A percentile compares a stretch with the other conserved stretches of the same genome.
Conservation (phyloP, 371 early-diverging fungal species). For the Parasitella parasitica region DNA sequence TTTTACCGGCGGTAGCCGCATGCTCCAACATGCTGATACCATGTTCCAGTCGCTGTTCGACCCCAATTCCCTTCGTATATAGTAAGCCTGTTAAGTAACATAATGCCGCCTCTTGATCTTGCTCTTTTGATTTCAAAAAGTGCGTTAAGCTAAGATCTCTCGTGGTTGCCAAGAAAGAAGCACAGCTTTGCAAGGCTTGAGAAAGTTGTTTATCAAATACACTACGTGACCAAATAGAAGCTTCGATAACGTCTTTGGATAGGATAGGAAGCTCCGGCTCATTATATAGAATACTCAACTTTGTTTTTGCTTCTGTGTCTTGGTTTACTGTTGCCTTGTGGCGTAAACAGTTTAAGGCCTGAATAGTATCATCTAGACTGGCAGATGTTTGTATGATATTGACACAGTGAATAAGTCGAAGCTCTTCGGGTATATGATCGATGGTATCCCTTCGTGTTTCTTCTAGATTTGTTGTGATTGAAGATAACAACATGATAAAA, state of each 20-base stretch:
- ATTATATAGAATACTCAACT: conserved; percentile 36
- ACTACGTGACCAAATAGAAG: conserved; percentile 43
- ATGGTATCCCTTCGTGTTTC: not conserved
- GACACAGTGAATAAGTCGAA: conserved; percentile 18
- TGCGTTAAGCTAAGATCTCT: conserved; percentile 6
- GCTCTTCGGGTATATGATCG: conserved; percentile 16
- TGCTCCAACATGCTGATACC: conserved; percentile 27
- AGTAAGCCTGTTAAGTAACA: conserved; percentile 40
- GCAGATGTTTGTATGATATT: not conserved
- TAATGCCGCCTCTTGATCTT: conserved; percentile 4
- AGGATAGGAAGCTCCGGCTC: not conserved
- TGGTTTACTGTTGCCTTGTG: conserved; percentile 23
- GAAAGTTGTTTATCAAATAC: conserved; percentile 45
- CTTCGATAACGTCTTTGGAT: conserved; percentile 13
- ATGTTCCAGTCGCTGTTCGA: conserved; percentile 17
- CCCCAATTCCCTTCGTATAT: conserved; percentile 37
- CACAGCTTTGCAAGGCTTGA: conserved; percentile 22
- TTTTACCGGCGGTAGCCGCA: conserved; percentile 27
- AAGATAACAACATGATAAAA: not conserved
- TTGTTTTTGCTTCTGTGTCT: conserved; percentile 46
- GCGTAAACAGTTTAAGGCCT: conserved; percentile 35
- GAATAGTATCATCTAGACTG: not conserved
- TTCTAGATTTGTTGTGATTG: not conserved
- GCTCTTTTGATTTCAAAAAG: conserved; percentile 1
- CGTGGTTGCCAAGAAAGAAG: conserved; percentile 8